phyloP scores from a whole-genome alignment of 495 filamentous ascomycete species.

The Penicillium tannophilum region DNA sequence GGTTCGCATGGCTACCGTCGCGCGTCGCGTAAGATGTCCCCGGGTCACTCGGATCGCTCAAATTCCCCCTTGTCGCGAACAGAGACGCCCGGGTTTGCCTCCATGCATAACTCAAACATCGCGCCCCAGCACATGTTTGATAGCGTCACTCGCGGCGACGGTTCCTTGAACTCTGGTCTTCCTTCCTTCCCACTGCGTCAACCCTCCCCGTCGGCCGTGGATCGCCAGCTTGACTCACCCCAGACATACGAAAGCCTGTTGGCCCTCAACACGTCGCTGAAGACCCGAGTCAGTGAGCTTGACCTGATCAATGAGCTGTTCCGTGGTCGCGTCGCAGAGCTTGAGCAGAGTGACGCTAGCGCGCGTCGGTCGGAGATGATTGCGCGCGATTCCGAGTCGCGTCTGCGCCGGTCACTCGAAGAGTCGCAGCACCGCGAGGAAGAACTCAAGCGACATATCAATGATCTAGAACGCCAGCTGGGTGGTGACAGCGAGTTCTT shows the following conservation, averaged over 20 bases:
- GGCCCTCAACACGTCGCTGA: slow-evolving; percentile 75
- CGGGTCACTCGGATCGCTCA: slow-evolving; percentile 74
- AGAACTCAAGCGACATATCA: slow-evolving; percentile 77
- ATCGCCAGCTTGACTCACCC: slow-evolving; percentile 72
- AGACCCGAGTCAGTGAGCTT: slow-evolving; percentile 89
- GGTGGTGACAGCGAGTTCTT: slow-evolving; percentile 30
- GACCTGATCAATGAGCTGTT: slow-evolving; percentile 97
- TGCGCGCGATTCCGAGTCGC: slow-evolving; percentile 58
- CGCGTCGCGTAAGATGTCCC: slow-evolving; percentile 68
- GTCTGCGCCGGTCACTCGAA: slow-evolving; percentile 69
- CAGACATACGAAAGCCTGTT: slow-evolving; percentile 80
- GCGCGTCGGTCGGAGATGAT: slow-evolving; percentile 62
- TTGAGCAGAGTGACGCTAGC: slow-evolving; percentile 76
- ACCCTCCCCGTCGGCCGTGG: slow-evolving; percentile 74
- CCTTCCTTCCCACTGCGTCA: slow-evolving; percentile 56
- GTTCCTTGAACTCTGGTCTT: slow-evolving; percentile 59
- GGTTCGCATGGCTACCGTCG: slow-evolving; percentile 60
- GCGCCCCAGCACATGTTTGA: slow-evolving; percentile 80
- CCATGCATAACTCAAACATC: slow-evolving; percentile 68
- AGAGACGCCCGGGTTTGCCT: slow-evolving; percentile 72
- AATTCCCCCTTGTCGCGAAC: slow-evolving; percentile 88
- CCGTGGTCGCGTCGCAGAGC: slow-evolving; percentile 80
- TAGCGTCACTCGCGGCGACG: slow-evolving; percentile 64
- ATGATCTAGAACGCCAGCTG: slow-evolving; percentile 73
- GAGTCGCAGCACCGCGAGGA: slow-evolving; percentile 77